Conservation (phyloP, 2,329 filamentous ascomycete genomes). For the Phialemoniopsis sp. region DNA sequence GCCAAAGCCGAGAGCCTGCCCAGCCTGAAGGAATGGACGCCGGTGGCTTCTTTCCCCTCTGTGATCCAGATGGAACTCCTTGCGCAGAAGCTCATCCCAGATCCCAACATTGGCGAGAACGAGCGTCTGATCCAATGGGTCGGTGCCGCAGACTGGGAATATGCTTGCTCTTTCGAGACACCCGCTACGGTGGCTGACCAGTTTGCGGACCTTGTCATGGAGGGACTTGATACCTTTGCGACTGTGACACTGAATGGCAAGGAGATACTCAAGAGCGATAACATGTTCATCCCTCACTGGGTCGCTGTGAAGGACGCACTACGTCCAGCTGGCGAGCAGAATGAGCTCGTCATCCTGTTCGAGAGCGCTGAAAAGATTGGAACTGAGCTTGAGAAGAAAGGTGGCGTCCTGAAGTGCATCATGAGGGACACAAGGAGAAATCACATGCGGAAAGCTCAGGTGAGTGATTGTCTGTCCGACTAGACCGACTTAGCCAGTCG, state of each 20-base stretch:
- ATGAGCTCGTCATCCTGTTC: conserved; percentile 1
- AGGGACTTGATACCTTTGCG: conserved; percentile 62
- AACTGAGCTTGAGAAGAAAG: background rate
- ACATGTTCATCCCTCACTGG: conserved; percentile 60
- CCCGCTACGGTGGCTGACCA: no score
- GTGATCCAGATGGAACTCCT: no score
- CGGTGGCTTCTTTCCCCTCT: background rate
- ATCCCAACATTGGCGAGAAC: no score
- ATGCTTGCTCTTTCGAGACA: no score
- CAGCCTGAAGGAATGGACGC: background rate
- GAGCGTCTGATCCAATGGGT: no score
- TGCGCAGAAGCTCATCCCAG: no score
- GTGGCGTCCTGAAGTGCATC: background rate
- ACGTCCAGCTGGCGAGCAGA: background rate
- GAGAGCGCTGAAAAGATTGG: background rate
- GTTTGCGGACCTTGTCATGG: conserved; percentile 48
- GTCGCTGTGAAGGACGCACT: conserved; percentile 37
- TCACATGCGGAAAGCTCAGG: background rate
- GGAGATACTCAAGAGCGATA: conserved; percentile 50
- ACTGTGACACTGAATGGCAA: conserved; percentile 51
- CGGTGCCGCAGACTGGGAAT: no score
- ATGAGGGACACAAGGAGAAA: background rate
- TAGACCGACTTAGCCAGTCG: background rate
- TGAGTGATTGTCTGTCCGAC: background rate
- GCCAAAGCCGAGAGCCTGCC: background rate